phyloP scores from a whole-genome alignment of 768 basidiomycete species.

The Xerocomellus amylosporus region DNA sequence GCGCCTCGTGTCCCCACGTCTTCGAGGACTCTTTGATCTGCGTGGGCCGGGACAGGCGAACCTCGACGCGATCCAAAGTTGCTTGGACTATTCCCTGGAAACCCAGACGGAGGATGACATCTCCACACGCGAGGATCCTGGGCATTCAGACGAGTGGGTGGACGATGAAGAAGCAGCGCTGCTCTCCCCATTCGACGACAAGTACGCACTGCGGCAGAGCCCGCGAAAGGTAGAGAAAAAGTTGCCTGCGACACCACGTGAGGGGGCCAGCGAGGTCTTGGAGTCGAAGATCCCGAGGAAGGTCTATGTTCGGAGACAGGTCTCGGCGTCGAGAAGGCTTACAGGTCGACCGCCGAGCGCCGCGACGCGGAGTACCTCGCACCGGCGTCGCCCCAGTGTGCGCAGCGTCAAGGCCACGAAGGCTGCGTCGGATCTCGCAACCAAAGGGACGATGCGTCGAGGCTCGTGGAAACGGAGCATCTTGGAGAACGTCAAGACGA shows the following conservation, averaged over 20 bases:
- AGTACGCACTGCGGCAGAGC: slow-evolving; percentile 11
- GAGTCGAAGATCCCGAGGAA: slow-evolving; percentile 25
- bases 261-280: neutral
- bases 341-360: neutral
- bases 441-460: slow-evolving; percentile 25
- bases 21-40: slow-evolving; percentile 31
- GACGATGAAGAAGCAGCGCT: slow-evolving; percentile 26
- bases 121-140: slow-evolving; percentile 8
- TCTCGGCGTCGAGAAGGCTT: slow-evolving; percentile 12
- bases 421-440: neutral
- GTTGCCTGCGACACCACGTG: slow-evolving; percentile 12
- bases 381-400: slow-evolving; percentile 13
- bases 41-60: slow-evolving; percentile 27
- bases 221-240: slow-evolving; percentile 12
- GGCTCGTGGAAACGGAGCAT: slow-evolving; percentile 28
- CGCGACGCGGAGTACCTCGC: slow-evolving; percentile 10
- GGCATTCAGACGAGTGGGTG: slow-evolving; percentile 18
- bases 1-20: slow-evolving; percentile 23
- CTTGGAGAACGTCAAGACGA: slow-evolving; percentile 17
- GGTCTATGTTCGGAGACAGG: slow-evolving; percentile 12
- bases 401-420: slow-evolving; percentile 15
- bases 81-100: slow-evolving; percentile 25
- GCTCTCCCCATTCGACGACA: slow-evolving; percentile 28
- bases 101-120: neutral
- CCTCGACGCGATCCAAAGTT: slow-evolving; percentile 22